phyloP scores from a whole-genome alignment of 768 basidiomycete genomes.

The Trametes elegans region DNA sequence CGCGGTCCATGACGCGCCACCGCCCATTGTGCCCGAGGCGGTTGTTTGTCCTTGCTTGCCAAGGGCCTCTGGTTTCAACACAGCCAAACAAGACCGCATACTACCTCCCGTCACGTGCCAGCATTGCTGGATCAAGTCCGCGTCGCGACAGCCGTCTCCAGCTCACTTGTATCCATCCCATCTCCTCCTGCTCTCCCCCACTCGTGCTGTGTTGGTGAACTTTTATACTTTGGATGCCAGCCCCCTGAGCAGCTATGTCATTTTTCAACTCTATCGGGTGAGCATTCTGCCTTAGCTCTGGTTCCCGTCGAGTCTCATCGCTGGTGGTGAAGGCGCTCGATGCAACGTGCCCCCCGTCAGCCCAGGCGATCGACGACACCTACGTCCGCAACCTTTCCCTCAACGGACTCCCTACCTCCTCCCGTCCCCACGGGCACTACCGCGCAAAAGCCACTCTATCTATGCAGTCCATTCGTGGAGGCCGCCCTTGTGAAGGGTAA shows the following conservation, averaged over 20 bases:
- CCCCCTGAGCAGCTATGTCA: constrained; percentile 55
- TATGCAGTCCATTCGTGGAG: constrained; percentile 93
- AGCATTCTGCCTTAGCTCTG: constrained; percentile 25
- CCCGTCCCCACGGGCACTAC: constrained; percentile 42
- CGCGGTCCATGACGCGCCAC: constrained; percentile 16
- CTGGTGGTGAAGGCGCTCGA: constrained; percentile 55
- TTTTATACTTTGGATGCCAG: background rate
- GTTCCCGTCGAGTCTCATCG: constrained; percentile 13
- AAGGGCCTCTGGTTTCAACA: constrained; percentile 26
- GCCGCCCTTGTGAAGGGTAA: constrained; percentile 96
- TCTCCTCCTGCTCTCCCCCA: background rate
- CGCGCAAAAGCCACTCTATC: constrained; percentile 70
- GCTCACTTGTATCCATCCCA: background rate
- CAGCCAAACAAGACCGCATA: constrained; percentile 17
- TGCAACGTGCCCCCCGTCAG: constrained; percentile 66
- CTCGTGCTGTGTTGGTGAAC: background rate
- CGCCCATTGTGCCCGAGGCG: constrained; percentile 6
- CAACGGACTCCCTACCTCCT: constrained; percentile 38
- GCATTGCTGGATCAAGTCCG: background rate
- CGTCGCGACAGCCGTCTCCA: constrained; percentile 14
- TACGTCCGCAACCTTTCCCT: constrained; percentile 60
- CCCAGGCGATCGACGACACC: constrained; percentile 76
- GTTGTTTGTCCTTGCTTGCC: constrained; percentile 26
- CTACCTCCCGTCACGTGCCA: constrained; percentile 15
- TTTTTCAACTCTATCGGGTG: constrained; percentile 84